Percentiles rank a stretch among this genome's conserved stretches.
Conservation (phyloP, 2,329 filamentous ascomycete species). For the Neurospora sp. region DNA sequence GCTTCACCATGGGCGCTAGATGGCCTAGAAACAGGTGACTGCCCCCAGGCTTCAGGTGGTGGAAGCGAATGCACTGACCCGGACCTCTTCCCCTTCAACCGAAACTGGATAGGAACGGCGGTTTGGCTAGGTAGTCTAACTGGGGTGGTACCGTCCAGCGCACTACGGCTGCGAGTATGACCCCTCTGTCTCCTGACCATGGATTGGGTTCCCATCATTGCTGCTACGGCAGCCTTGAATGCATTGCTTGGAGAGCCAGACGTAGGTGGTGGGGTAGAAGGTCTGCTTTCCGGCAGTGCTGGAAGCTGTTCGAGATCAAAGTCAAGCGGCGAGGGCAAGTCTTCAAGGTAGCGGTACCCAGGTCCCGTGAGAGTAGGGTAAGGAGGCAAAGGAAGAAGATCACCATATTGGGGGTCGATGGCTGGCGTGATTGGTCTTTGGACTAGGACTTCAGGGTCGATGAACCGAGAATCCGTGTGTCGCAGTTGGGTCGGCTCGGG, state of each 20-base stretch:
- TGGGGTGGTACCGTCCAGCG: conserved; percentile 35
- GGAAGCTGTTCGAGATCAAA: conserved; percentile 30
- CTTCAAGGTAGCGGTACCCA: conserved; percentile 31
- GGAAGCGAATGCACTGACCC: conserved; percentile 36
- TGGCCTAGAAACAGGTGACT: conserved; percentile 17
- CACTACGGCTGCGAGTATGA: conserved; percentile 40
- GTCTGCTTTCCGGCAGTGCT: conserved; percentile 48
- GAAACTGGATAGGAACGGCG: conserved; percentile 46
- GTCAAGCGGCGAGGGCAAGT: conserved; percentile 13
- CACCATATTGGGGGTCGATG: conserved; percentile 56
- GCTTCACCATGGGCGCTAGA: conserved; percentile 6
- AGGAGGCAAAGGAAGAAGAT: conserved; percentile 53
- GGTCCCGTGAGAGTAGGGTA: conserved; percentile 32
- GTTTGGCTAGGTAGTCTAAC: conserved; percentile 40
- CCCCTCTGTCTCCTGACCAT: background rate
- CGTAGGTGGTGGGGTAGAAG: conserved; percentile 35
- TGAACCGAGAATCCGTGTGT: conserved; percentile 24
- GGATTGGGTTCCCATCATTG: conserved; percentile 11
- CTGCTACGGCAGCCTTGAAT: conserved; percentile 18
- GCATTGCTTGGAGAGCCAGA: conserved; percentile 28
- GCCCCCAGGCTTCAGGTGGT: conserved; percentile 26
- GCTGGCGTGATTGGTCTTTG: conserved; percentile 50
- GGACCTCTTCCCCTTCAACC: conserved; percentile 37
- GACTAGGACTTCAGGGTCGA: conserved; percentile 46
- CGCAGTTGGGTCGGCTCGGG: conserved; percentile 14